These are phyloP conservation scores for Curvularia spicifera DNA, from an alignment of 2,329 filamentous ascomycete genomes.

Conservation along the genomic window DNA sequence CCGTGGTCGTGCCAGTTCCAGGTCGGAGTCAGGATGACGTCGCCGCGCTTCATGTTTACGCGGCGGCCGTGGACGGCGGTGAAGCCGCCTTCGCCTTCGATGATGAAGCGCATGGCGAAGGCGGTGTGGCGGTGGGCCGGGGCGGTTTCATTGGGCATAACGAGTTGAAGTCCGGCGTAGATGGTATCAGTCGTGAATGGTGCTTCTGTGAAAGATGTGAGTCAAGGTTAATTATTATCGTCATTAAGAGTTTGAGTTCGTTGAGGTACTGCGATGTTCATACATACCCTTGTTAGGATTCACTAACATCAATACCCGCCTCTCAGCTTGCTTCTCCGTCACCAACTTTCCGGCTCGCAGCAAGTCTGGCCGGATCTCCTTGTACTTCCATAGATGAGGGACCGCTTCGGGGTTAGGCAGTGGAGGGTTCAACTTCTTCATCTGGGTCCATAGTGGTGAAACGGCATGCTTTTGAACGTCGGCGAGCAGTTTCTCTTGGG, in stretches of 20 bases:
- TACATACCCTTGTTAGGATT: slow-evolving; percentile 34
- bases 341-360: slow-evolving; percentile 47
- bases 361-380: slow-evolving; percentile 34
- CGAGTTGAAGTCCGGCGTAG: slow-evolving; percentile 63
- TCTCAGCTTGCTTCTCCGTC: slow-evolving; percentile 48
- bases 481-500: neutral
- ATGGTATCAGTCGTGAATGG: slow-evolving; percentile 65
- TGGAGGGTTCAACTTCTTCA: slow-evolving; percentile 18
- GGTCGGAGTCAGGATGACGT: slow-evolving; percentile 63
- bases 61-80: slow-evolving; percentile 63
- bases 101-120: slow-evolving; percentile 64
- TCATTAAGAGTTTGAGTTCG: neutral
- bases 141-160: slow-evolving; percentile 63
- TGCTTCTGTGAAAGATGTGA: slow-evolving; percentile 46
- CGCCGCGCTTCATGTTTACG: slow-evolving; percentile 60
- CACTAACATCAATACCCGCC: slow-evolving; percentile 52
- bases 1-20: slow-evolving; percentile 67
- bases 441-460: slow-evolving; percentile 17
- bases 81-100: slow-evolving; percentile 63
- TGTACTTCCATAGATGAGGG: slow-evolving; percentile 13
- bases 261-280: neutral
- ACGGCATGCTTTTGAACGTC: slow-evolving; percentile 3
- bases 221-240: neutral
- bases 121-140: slow-evolving; percentile 64
- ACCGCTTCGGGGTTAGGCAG: slow-evolving; percentile 16